Conservation (phyloP, 2,329 filamentous ascomycete species). For the Parastagonospora nodorum region DNA sequence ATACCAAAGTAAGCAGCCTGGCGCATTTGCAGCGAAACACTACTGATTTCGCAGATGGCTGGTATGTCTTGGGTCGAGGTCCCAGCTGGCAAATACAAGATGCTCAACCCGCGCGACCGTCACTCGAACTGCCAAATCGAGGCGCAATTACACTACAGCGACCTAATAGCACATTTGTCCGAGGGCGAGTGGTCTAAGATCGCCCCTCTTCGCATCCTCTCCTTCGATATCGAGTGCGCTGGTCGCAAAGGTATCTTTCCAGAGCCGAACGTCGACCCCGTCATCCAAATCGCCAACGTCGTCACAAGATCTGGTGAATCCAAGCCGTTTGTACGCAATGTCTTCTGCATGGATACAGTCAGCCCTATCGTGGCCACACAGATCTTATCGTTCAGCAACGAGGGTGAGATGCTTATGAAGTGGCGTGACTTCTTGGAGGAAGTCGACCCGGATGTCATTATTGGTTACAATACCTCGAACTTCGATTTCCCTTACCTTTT, state of each 20-base stretch:
- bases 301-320: slow-evolving; percentile 93
- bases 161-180: slow-evolving; percentile 84
- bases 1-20: slow-evolving; percentile 70
- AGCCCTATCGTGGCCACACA: slow-evolving; percentile 95
- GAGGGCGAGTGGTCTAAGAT: slow-evolving; percentile 98
- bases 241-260: slow-evolving; percentile 97
- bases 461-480: slow-evolving; percentile 97
- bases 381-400: slow-evolving; percentile 79
- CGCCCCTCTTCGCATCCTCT: slow-evolving; percentile 88
- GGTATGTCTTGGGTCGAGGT: slow-evolving; percentile 99
- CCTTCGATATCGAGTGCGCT: slow-evolving; percentile 98
- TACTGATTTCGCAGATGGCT: slow-evolving; percentile 62
- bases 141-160: slow-evolving; percentile 78
- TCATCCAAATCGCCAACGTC: slow-evolving; percentile 97
- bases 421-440: slow-evolving; percentile 91
- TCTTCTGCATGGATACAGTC: slow-evolving; percentile 92
- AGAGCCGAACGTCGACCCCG: slow-evolving; percentile 86
- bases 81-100: slow-evolving; percentile 71
- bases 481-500: slow-evolving; percentile 98
- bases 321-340: slow-evolving; percentile 94
- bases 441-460: slow-evolving; percentile 95
- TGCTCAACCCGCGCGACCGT: slow-evolving; percentile 68
- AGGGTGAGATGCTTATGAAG: slow-evolving; percentile 86
- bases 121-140: slow-evolving; percentile 98
- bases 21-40: background rate